phyloP scores from a whole-genome alignment of 257 asterid species.

The Nyctanthes arbortristis region DNA sequence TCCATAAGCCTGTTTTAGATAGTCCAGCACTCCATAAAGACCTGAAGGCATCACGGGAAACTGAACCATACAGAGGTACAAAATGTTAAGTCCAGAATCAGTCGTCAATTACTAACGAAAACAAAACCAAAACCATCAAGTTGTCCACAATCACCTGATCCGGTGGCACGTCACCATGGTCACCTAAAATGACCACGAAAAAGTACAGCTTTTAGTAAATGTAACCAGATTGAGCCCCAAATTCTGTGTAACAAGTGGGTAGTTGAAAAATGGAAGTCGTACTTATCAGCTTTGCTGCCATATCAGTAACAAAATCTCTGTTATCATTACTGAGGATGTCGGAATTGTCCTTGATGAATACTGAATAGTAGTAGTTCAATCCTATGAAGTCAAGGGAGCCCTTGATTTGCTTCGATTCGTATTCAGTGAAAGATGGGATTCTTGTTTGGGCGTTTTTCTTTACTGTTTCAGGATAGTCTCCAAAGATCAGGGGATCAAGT shows the following conservation, averaged over 20 bases:
- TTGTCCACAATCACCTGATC: conserved; percentile 22
- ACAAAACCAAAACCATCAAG: neutral
- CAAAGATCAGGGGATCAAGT: conserved; percentile 52
- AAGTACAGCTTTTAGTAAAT: neutral
- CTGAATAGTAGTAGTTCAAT: conserved; percentile 43
- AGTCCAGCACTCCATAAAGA: conserved; percentile 38
- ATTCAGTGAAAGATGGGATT: conserved; percentile 47
- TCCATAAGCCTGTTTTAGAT: conserved; percentile 47
- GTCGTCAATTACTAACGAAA: neutral
- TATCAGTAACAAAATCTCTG: conserved; percentile 37
- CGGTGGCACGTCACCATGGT: neutral
- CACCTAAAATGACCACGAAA: conserved; percentile 11
- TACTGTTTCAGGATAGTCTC: conserved; percentile 60
- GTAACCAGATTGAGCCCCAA: neutral
- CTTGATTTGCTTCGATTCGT: conserved; percentile 49
- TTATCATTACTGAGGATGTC: conserved; percentile 17
- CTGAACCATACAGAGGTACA: conserved; percentile 21
- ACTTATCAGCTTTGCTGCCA: conserved; percentile 29
- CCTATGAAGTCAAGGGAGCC: conserved; percentile 65
- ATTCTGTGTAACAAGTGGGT: neutral
- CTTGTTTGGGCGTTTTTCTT: conserved; percentile 48
- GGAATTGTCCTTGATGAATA: conserved; percentile 34
- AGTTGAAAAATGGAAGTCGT: conserved; percentile 16
- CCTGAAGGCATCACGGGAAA: conserved; percentile 36
- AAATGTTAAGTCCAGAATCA: neutral